phyloP scores from a whole-genome alignment of 2,329 filamentous ascomycete species.

The Bipolaris cookei region DNA sequence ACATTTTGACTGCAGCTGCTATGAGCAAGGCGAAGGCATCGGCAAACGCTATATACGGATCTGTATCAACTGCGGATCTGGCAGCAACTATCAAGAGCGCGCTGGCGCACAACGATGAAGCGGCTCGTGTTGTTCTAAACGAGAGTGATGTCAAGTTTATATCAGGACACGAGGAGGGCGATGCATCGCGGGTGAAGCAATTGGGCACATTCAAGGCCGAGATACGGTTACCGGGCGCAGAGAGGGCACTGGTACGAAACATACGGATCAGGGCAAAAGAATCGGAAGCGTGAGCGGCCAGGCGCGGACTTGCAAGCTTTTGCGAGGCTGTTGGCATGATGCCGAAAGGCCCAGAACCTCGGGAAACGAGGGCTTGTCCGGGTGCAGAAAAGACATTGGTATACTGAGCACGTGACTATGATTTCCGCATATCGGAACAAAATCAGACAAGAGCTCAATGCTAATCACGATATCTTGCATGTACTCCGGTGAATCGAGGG shows the following conservation, averaged over 20 bases:
- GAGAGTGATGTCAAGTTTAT: slow-evolving; percentile 61
- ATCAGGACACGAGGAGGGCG: slow-evolving; percentile 43
- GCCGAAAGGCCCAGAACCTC: slow-evolving; percentile 16
- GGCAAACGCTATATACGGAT: slow-evolving; percentile 57
- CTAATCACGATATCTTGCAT: slow-evolving; percentile 25
- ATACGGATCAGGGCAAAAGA: slow-evolving; percentile 44
- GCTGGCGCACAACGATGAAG: slow-evolving; percentile 60
- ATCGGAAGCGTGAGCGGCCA: slow-evolving; percentile 20
- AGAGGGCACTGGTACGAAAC: slow-evolving; percentile 42
- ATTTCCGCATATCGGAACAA: slow-evolving; percentile 29
- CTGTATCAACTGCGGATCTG: slow-evolving; percentile 62
- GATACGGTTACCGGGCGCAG: slow-evolving; percentile 58
- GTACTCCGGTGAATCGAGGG: background rate
- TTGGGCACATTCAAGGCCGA: slow-evolving; percentile 61
- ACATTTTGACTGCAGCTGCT: slow-evolving; percentile 46
- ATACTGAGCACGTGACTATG: slow-evolving; percentile 31
- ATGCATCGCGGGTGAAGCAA: slow-evolving; percentile 57
- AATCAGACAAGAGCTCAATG: slow-evolving; percentile 23
- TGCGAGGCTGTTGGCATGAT: slow-evolving; percentile 3
- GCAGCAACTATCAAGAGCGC: slow-evolving; percentile 56
- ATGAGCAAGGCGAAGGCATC: slow-evolving; percentile 38
- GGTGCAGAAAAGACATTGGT: slow-evolving; percentile 35
- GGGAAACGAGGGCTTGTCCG: slow-evolving; percentile 20
- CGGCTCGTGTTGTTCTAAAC: slow-evolving; percentile 56
- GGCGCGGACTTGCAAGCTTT: slow-evolving; percentile 3